Conservation (phyloP, 2,329 filamentous ascomycete genomes). For the Cladosporium sp. region DNA sequence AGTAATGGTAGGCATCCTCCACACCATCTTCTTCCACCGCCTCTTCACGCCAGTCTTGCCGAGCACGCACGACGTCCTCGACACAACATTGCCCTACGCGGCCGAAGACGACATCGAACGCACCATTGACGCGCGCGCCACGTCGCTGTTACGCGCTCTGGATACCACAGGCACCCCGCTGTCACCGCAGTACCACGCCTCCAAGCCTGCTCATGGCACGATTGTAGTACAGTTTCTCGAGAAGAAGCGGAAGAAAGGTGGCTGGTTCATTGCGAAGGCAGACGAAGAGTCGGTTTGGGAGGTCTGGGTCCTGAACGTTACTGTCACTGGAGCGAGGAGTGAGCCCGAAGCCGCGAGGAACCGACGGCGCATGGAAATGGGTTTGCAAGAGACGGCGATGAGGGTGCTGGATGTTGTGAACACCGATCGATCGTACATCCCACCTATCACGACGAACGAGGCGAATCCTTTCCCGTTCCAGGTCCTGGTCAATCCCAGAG, state of each 20-base stretch:
- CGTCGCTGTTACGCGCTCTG: conserved; percentile 18
- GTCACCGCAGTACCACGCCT: conserved; percentile 50
- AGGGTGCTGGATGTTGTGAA: conserved; percentile 15
- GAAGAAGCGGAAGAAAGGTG: conserved; percentile 20
- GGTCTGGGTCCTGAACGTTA: conserved; percentile 20
- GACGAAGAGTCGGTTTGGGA: conserved; percentile 22
- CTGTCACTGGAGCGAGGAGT: conserved; percentile 37
- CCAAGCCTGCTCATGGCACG: conserved; percentile 42
- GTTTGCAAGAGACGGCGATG: conserved; percentile 17
- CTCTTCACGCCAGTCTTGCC: conserved; percentile 37
- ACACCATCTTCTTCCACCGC: conserved; percentile 44
- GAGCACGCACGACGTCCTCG: conserved; percentile 21
- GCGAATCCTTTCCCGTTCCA: conserved; percentile 94
- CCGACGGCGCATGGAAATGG: conserved; percentile 42
- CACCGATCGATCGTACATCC: conserved; percentile 79
- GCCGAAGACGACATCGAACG: conserved; percentile 19
- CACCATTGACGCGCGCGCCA: conserved; percentile 19
- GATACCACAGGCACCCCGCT: conserved; percentile 91
- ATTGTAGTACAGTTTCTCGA: conserved; percentile 20
- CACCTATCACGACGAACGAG: conserved; percentile 89
- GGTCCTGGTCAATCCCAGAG: conserved; percentile 81
- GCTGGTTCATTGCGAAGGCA: conserved; percentile 20
- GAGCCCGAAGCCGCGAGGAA: conserved; percentile 87
- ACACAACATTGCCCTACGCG: conserved; percentile 52
- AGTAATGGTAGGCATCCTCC: conserved; percentile 40